These are phyloP conservation scores for Cucurbita argyrosperma DNA, from an alignment of 306 rosid species.

Conservation along the genomic window DNA sequence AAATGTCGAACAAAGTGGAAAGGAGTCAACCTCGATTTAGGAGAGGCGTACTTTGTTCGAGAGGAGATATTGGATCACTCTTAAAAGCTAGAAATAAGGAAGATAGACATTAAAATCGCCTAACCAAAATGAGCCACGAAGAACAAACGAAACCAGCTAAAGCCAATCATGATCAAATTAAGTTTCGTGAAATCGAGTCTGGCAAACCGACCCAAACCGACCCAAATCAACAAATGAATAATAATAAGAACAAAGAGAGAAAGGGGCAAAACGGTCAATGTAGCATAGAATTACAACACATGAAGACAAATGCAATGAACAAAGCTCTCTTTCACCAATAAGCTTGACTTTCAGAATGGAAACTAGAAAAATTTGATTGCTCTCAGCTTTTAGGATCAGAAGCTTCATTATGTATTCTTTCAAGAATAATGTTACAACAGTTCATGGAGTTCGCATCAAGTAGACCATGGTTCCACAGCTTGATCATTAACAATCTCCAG, in stretches of 20 bases:
- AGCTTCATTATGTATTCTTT: conserved; percentile 25
- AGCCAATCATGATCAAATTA: neutral
- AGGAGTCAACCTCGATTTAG: too few relatives aligned
- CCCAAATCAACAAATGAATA: neutral
- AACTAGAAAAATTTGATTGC: neutral
- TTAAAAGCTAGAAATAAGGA: too few relatives aligned
- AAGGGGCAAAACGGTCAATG: neutral
- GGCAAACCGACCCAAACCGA: neutral
- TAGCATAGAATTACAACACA: neutral
- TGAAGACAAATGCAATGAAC: neutral
- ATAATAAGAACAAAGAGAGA: neutral
- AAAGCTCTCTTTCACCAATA: neutral
- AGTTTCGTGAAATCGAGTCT: too few relatives aligned
- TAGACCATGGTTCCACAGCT: conserved; percentile 55
- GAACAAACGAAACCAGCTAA: neutral
- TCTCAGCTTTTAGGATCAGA: conserved; percentile 22
- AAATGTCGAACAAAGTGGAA: too few relatives aligned
- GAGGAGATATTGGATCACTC: too few relatives aligned
- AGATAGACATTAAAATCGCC: neutral
- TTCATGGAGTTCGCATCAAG: conserved; percentile 37
- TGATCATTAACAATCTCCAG: conserved; percentile 64
- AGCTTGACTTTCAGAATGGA: neutral
- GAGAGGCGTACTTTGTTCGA: too few relatives aligned
- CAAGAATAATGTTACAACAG: conserved; percentile 34
- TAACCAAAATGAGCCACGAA: neutral